Evolutionary conservation across 2,329 filamentous ascomycete species (phyloP).

Genomic region (Talaromyces sp.): DNA sequence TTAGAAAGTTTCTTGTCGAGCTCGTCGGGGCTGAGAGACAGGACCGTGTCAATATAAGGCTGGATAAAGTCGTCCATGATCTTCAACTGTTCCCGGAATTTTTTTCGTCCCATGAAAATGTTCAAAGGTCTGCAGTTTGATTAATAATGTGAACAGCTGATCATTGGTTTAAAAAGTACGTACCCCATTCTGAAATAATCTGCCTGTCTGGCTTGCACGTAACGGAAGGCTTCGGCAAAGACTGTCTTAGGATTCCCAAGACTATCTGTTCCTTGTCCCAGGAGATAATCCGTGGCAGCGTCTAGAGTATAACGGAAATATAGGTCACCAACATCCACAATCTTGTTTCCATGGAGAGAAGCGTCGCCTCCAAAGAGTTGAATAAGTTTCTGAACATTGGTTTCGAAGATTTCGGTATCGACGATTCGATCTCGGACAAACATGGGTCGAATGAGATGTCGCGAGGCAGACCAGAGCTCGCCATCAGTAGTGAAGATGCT

Average conservation of each 20-base stretch:
- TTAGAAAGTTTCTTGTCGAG: slow-evolving; percentile 60
- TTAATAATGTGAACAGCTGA: not conserved
- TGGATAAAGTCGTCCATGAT: slow-evolving; percentile 72
- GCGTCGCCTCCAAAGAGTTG: slow-evolving; percentile 52
- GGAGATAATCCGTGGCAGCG: slow-evolving; percentile 71
- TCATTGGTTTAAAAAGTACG: not conserved
- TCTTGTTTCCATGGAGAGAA: slow-evolving; percentile 61
- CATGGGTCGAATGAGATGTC: slow-evolving; percentile 81
- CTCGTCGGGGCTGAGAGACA: slow-evolving; percentile 65
- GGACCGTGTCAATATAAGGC: slow-evolving; percentile 69
- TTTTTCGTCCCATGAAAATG: slow-evolving; percentile 56
- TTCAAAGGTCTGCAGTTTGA: slow-evolving; percentile 50
- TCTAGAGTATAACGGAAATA: slow-evolving; percentile 63
- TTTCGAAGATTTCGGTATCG: slow-evolving; percentile 73
- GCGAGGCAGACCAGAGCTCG: slow-evolving; percentile 69
- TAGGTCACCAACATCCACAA: slow-evolving; percentile 63
- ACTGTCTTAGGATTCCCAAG: slow-evolving; percentile 54
- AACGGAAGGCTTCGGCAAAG: slow-evolving; percentile 71
- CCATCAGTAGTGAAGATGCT: slow-evolving; percentile 78
- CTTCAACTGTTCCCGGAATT: slow-evolving; percentile 60
- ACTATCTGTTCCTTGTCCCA: slow-evolving; percentile 63
- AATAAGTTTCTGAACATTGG: slow-evolving; percentile 64
- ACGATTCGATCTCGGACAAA: slow-evolving; percentile 81
- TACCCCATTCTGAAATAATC: slow-evolving; percentile 74
- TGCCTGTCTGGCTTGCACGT: slow-evolving; percentile 71